Evolutionary conservation across 2,329 filamentous ascomycete genomes (phyloP), one percentile per base, ranked within the genome.

Genomic region (Aureobasidium sp.): DNA sequence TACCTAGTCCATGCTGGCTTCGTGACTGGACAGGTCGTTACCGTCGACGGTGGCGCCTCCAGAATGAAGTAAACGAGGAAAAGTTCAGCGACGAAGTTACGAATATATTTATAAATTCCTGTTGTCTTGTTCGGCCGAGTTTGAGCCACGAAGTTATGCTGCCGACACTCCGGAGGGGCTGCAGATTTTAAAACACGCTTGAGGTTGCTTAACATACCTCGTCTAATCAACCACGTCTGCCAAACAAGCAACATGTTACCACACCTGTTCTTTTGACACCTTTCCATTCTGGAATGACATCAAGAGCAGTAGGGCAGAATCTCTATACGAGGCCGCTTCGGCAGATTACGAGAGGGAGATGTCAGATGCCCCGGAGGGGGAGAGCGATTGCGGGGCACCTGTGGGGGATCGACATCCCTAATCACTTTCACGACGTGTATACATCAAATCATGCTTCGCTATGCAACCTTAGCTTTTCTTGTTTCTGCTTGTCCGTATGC

Each of bases 21-120:
- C 57, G 72, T 77, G 8, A 77, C 74, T 5, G 75, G 74, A 16
- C 76, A 80, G 54, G 78, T 79, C 58, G 71, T 80, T 25, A 69
- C 72, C 3, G 70, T 77, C 6, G 75, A 77, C 69, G 75, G 75
- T 4, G 73, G 75, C n/a, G 74, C 76, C 5, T 70, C 68, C 5
- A 72, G 69, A 65, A 75, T 73, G 65, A 77, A 69, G 63, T 58
- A 47, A 32, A 45, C 2, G 47, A 16, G 13, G 29, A 15, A 8
- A 21, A 34, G 5, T 30, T 1, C 27, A 42, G 29, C 27, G 36
- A 54, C 36, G 27, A 55, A 44, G 39, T 55, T 10, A 44, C 30
- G 52, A 55, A 44, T 25, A 44, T 44, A 55, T 25, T 41, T 13
- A 44, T 44, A 21, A 34, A 8, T 41, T 25, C 27, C 25, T 25